These are phyloP conservation scores for Gracilariopsis chorda DNA, from an alignment of 23 red algal species.

Conservation along the genomic window DNA sequence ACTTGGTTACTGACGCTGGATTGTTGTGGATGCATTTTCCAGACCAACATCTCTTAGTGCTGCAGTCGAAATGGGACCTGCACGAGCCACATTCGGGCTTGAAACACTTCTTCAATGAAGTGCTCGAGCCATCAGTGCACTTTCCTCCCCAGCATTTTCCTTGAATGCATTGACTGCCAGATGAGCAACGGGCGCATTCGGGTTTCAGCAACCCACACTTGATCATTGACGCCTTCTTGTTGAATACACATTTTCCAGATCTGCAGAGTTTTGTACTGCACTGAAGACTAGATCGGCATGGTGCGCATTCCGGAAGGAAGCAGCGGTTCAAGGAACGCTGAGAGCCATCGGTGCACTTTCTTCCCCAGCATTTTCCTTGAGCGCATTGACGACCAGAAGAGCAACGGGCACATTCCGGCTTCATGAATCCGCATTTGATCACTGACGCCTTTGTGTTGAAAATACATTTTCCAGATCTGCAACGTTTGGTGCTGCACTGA, in stretches of 20 bases:
- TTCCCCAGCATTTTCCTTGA: not conserved
- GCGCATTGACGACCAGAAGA: not conserved
- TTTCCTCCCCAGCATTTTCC: slow-evolving; percentile 22
- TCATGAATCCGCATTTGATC: slow-evolving; percentile 5
- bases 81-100: not conserved
- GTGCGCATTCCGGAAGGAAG: not conserved
- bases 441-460: not conserved
- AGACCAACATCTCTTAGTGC: not conserved
- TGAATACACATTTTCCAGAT: not conserved
- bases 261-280: not conserved
- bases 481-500: not conserved
- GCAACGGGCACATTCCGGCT: not conserved
- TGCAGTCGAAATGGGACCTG: not conserved
- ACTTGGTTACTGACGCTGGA: not conserved
- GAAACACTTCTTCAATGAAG: not conserved
- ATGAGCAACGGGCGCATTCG: not conserved
- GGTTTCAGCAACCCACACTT: not conserved
- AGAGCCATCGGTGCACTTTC: not conserved
- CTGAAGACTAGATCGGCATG: not conserved
- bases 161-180: not conserved
- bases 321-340: not conserved
- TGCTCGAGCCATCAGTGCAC: not conserved
- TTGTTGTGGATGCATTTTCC: not conserved
- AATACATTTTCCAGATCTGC: not conserved
- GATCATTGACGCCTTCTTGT: too few relatives aligned